These are phyloP conservation scores for Parathielavia appendiculata DNA, from an alignment of 495 filamentous ascomycete genomes.

Conservation along the genomic window DNA sequence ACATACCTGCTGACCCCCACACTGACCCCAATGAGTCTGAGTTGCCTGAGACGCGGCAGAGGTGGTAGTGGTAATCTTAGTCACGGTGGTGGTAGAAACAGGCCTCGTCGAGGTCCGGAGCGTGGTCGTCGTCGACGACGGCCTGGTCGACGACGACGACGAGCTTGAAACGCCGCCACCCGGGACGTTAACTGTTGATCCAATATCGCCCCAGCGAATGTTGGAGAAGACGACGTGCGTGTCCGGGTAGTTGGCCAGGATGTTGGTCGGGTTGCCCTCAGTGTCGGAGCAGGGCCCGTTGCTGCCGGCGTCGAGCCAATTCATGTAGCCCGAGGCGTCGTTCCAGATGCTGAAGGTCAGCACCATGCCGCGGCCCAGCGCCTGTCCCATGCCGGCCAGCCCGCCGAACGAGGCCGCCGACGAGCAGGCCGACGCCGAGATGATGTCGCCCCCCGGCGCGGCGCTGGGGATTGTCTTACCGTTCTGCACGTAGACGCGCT, in stretches of 20 bases:
- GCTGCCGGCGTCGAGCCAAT: slow-evolving; percentile 54
- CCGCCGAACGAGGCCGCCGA: slow-evolving; percentile 54
- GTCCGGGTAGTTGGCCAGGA: slow-evolving; percentile 43
- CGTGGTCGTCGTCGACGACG: too few species aligned
- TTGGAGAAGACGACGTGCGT: slow-evolving; percentile 56
- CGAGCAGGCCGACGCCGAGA: slow-evolving; percentile 55
- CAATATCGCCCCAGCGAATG: slow-evolving; percentile 61
- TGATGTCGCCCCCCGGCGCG: slow-evolving; percentile 37
- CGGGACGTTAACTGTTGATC: slow-evolving; percentile 43
- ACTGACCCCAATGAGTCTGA: too few species aligned
- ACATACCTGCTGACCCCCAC: too few species aligned
- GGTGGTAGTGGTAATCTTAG: too few species aligned
- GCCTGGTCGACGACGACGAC: too few species aligned
- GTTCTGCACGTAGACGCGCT: slow-evolving; percentile 57
- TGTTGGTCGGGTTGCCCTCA: slow-evolving; percentile 45
- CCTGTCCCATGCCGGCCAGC: slow-evolving; percentile 52
- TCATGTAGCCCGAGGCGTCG: slow-evolving; percentile 54
- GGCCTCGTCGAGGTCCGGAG: too few species aligned
- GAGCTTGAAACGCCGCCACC: too few species aligned
- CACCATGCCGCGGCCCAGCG: slow-evolving; percentile 58
- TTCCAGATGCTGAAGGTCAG: slow-evolving; percentile 63
- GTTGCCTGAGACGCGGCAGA: too few species aligned
- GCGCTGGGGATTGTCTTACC: slow-evolving; percentile 49
- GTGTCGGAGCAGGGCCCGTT: slow-evolving; percentile 57
- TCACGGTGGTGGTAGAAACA: too few species aligned